Base-by-base conservation (phyloP, 306 rosid genomes). In the Trifolium dubium region DNA sequence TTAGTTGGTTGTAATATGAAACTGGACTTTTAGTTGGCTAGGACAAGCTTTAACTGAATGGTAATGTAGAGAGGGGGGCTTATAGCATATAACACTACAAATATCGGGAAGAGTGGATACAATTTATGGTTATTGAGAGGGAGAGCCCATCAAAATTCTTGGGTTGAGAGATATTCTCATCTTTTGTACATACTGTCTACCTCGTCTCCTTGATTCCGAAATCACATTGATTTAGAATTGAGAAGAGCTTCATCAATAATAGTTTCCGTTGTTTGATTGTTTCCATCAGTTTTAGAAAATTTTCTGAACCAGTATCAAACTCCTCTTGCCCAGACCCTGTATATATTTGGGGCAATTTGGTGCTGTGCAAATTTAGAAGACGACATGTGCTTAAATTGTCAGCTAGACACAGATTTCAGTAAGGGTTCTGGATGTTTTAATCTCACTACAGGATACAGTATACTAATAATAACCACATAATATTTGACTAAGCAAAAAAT, bases 1-100 rank as follows among this genome's bases (percentile, higher is more conserved):
- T 15, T 73, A 29, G 37, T 65, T 40, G 10, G 59, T 67, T 54
- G 65, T 9, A 39, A 75, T 51, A 34, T 35, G 53, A 37, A 64
- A 3, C 72, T 53, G 72, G 70, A 64, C 30, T 64, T 13, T 46
- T 46, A 64, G 47, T 44, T 31, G 55, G 40, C 28, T 74, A 40
- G 64, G 64, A 32, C 59, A 30, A 72, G 74, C 61, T 67, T 67
- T 67, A 43, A 67, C 73, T 35, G 44, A 76, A 67, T 23, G 30
- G 67, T 55, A 67, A 40, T 4, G 80, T 13, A 18, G 46, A 41
- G 60, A 66, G 53, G 66, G 53, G 44, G 29, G 8, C 29, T 19
- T 47, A 50, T 23, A 35, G 54, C 19, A 17, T 64, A 14, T 64
- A 39, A 37, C 69, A 39, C 64, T 35, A 13, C 4, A 17, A 74